Base-by-base conservation (phyloP, 148 eudicot species). In the Cornus controversa region DNA sequence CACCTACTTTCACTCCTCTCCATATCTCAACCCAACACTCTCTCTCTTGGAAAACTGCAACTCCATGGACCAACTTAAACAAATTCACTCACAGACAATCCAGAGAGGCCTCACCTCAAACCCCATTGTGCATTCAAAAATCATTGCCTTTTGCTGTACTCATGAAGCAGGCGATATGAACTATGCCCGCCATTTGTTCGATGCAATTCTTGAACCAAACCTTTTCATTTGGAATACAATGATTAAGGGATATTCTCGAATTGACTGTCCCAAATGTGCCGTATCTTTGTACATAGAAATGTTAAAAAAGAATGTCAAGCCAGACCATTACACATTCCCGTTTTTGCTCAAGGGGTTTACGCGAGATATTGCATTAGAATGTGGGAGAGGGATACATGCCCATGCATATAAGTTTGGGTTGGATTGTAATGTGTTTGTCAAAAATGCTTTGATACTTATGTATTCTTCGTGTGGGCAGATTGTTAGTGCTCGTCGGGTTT, bases 61-160 rank as follows among this genome's bases (percentile, higher is more conserved):
- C 3, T 77, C 85, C n/a, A 85, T 82, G 85, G 73, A 82, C 57
- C 85, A 85, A 76, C 79, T 85, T 65, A 85, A 76, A 66, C 87
- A 79, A 65, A 76, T 79, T 74, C 84, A 82, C 78, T 76, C 72
- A 14, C 85, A 72, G 45, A 54, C 24, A 10, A 72, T 79, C 69
- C 72, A 11, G 29, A 76, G 37, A 31, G 85, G 85, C 40, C 31
- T 79, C 3, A 71, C n/a, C 73, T 73, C 72, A 22, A 42, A 82
- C 58, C 62, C 80, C 73, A 18, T n/a, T 3, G 23, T 76, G n/a
- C 72, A 22, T 25, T 75, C 64, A 10, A 81, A 85, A 71, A 77
- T 82, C 40, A 79, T 85, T 63, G 57, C 73, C 42, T 76, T 71
- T 57, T 82, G 80, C 36, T 82, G 80, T 40, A 65, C 11, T 7